Evolutionary conservation across 1,139 yeast species (phyloP), one percentile per base, ranked within the genome.

Genomic region (Scheffersomyces segobiensis): DNA sequence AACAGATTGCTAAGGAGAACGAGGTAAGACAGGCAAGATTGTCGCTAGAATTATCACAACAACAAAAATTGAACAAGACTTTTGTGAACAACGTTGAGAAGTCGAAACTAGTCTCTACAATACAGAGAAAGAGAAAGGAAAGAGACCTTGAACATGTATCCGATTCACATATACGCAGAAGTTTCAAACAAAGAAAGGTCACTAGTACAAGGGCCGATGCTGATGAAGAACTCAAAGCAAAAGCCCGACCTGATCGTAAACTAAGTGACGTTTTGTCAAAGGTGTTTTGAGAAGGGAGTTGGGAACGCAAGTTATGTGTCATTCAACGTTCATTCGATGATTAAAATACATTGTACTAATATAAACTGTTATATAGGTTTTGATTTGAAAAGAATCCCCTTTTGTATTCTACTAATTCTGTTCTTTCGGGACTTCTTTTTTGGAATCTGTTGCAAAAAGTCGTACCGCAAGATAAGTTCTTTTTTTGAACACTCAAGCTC

Each of bases 1-100:
- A 91, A 70, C 98, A 95, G 71, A 91, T 95, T 64, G 93, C 97
- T 5, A 86, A 86, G 67, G 99, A 95, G 74, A 89, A 90, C 64
- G 98, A 93, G 71, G 82, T 89, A 52, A 86, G 97, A 74, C 97
- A 92, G 69, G 87, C 95, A 57, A 92, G 91, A 74, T 79, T 95
- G 68, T 87, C 93, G 57, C 84, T 96, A 62, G 98, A 96, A 72
- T 84, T 95, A 52, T 85, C 96, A 1, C 97, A 91, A 72, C 97
- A 96, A 56, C 89, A 88, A 61, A 89, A 91, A 67, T 83, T 93
- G 73, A 93, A 93, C 75, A 91, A 92, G 75, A 84, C 88, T 26
- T 96, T 89, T 70, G 83, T 93, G 59, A 84, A 84, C 64, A 93
- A 93, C 67, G 95, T 95, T 48, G 98, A 93, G 70, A 87, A 86